These are phyloP conservation scores for Conringia planisiliqua DNA, from an alignment of 345 rosid species.

Conservation along the genomic window DNA sequence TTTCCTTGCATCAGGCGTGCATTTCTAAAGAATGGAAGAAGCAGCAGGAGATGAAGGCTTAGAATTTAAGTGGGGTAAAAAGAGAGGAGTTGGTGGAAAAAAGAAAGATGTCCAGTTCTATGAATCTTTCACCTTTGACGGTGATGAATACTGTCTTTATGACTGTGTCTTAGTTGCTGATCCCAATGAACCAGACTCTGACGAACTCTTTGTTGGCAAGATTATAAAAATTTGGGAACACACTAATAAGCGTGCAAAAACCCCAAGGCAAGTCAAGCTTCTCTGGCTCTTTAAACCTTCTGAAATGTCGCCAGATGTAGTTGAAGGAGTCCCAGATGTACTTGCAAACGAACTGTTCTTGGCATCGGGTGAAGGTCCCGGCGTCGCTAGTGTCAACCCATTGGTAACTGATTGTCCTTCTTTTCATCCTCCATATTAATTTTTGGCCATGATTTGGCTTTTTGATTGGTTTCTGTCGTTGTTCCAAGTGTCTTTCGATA, in stretches of 20 bases:
- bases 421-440: not conserved
- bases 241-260: conserved; percentile 36
- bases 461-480: not conserved
- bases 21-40: conserved; percentile 51
- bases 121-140: conserved; percentile 67
- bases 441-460: conserved; percentile 7
- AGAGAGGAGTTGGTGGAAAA: conserved; percentile 56
- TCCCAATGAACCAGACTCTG: conserved; percentile 49
- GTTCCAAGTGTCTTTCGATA: not conserved
- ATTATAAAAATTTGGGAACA: conserved; percentile 73
- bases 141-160: conserved; percentile 58
- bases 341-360: conserved; percentile 66
- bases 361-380: conserved; percentile 80
- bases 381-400: conserved; percentile 65
- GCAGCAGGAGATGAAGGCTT: conserved; percentile 34
- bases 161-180: conserved; percentile 59
- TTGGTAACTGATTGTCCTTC: conserved; percentile 54
- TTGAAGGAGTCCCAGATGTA: conserved; percentile 33
- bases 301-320: conserved; percentile 48
- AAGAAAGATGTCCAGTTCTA: conserved; percentile 63
- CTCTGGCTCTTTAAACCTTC: conserved; percentile 77
- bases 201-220: conserved; percentile 68
- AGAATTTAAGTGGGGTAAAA: conserved; percentile 74
- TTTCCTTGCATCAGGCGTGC: conserved; percentile 4
- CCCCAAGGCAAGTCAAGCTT: conserved; percentile 44